A percentile compares a stretch with the other conserved stretches of the same genome.
Evolutionary conservation across 148 eudicot genomes (phyloP).

Genomic region (Vaccinium vitisidaea): DNA sequence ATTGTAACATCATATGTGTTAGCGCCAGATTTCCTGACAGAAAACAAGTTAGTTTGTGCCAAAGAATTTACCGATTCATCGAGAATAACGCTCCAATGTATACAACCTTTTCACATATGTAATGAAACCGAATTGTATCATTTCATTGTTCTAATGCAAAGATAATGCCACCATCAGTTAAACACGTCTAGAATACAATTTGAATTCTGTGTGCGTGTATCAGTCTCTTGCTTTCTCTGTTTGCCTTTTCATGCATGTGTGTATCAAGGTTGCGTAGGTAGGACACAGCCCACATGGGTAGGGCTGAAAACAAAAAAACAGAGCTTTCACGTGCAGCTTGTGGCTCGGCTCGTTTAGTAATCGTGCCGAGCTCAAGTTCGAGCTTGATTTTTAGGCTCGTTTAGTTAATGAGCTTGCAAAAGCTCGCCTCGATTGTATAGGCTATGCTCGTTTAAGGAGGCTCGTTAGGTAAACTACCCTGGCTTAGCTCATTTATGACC

Average conservation of each 20-base stretch:
- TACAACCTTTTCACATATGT: neutral
- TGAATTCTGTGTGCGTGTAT: neutral
- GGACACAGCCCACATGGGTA: neutral
- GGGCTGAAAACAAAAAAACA: no score
- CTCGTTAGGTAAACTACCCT: no score
- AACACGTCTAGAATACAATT: neutral
- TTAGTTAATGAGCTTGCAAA: no score
- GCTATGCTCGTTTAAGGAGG: no score
- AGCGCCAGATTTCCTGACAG: slow-evolving; percentile 58
- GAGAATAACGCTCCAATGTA: neutral
- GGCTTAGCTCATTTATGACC: no score
- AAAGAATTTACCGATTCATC: neutral
- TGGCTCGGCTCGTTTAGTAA: no score
- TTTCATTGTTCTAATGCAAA: neutral
- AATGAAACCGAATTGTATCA: neutral
- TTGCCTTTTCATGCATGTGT: neutral
- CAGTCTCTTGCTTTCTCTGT: neutral
- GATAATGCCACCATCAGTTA: neutral
- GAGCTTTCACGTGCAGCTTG: no score
- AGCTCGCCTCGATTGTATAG: no score
- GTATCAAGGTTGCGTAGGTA: neutral
- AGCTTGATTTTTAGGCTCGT: no score
- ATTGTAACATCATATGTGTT: slow-evolving; percentile 65
- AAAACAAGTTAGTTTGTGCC: slow-evolving; percentile 9
- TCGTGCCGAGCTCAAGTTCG: no score